A percentile compares a stretch with the other conserved stretches of the same genome.
phyloP scores from a whole-genome alignment of 2,329 filamentous ascomycete genomes.

The Penicillium aurantiogriseum region DNA sequence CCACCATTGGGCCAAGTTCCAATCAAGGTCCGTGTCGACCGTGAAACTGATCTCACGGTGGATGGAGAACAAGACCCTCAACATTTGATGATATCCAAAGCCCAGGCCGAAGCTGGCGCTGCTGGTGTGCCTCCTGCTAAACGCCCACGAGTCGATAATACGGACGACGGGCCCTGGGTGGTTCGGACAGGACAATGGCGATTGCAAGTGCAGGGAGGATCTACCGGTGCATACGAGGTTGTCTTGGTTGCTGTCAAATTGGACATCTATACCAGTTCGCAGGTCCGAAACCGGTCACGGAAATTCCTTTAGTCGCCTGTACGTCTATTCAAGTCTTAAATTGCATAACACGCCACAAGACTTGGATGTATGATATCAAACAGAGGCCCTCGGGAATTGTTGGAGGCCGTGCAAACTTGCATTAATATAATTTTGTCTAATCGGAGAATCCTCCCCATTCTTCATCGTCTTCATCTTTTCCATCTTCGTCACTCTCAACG shows the following conservation, averaged over 20 bases:
- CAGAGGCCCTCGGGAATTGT: not conserved
- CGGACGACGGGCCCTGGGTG: constrained; percentile 52
- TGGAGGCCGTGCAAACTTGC: not conserved
- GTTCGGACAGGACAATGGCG: constrained; percentile 71
- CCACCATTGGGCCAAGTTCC: constrained; percentile 62
- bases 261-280: constrained; percentile 67
- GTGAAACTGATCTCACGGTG: constrained; percentile 44
- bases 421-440: constrained; percentile 20
- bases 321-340: not conserved
- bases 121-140: constrained; percentile 27
- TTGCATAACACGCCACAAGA: not conserved
- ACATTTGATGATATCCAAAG: constrained; percentile 30
- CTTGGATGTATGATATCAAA: constrained; percentile 2
- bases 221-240: constrained; percentile 59
- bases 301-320: constrained; percentile 56
- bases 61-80: constrained; percentile 36
- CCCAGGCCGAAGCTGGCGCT: constrained; percentile 32
- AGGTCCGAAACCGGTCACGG: constrained; percentile 63
- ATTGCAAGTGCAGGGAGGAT: constrained; percentile 59
- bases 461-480: constrained; percentile 35
- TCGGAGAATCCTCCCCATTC: constrained; percentile 49
- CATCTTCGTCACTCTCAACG: constrained; percentile 13
- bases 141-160: constrained; percentile 49
- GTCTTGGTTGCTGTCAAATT: constrained; percentile 73
- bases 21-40: constrained; percentile 65